Evolutionary conservation across 495 filamentous ascomycete genomes (phyloP).

Genomic region (Trypethelium eluteriae): DNA sequence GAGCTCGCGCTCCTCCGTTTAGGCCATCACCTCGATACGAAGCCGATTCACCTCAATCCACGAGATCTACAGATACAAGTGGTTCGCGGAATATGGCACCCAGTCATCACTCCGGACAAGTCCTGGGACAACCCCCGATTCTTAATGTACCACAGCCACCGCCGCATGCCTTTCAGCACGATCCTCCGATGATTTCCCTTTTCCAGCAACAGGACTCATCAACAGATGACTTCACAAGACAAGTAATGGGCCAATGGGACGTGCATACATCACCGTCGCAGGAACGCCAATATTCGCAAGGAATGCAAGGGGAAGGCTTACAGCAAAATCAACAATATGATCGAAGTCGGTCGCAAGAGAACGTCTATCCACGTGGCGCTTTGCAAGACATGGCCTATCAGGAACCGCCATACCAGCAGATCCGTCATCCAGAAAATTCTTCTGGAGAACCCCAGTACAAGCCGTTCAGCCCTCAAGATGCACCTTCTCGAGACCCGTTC

Average conservation of each 20-base stretch:
- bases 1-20: neutral
- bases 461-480: slow-evolving; percentile 4
- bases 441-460: neutral
- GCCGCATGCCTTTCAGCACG: neutral
- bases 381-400: neutral
- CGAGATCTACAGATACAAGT: neutral
- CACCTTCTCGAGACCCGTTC: neutral
- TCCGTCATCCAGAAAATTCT: neutral
- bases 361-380: neutral
- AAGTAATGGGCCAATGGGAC: slow-evolving; percentile 5
- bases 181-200: neutral
- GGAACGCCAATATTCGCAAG: neutral
- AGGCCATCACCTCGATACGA: slow-evolving; percentile 1
- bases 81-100: neutral
- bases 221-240: slow-evolving; percentile 1
- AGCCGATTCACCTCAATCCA: slow-evolving; percentile 8
- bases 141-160: slow-evolving; percentile 3
- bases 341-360: neutral
- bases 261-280: neutral
- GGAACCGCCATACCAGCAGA: neutral
- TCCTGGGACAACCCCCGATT: slow-evolving; percentile 2
- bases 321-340: neutral
- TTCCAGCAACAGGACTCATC: slow-evolving; percentile 4
- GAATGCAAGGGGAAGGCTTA: neutral
- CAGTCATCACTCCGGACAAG: neutral